Conservation (phyloP, 2,329 filamentous ascomycete species). For the Ophiostoma sp. region DNA sequence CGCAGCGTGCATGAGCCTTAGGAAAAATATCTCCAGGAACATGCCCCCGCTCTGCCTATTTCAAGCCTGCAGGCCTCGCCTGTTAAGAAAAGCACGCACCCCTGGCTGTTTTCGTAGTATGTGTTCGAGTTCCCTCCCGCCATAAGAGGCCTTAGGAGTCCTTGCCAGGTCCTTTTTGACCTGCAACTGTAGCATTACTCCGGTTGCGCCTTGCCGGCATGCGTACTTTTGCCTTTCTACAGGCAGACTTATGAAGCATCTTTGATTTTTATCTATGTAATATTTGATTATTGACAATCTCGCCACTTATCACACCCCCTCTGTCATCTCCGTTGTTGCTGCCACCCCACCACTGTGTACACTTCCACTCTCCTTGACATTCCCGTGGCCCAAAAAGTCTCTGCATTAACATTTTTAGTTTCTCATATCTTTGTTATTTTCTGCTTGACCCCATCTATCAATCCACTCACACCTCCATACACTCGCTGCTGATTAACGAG, state of each 20-base stretch:
- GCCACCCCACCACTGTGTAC: background rate
- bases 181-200: background rate
- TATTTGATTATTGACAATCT: background rate
- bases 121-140: background rate
- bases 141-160: background rate
- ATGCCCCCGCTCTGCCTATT: background rate
- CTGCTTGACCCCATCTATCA: background rate
- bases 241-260: background rate
- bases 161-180: background rate
- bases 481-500: background rate
- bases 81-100: background rate
- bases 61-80: background rate
- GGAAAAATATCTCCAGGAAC: background rate
- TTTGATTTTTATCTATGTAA: background rate
- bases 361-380: background rate
- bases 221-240: background rate
- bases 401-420: background rate
- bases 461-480: background rate
- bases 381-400: background rate
- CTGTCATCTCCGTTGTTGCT: background rate
- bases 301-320: background rate
- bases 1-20: background rate
- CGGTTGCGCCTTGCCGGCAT: background rate
- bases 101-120: background rate
- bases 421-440: background rate